Percentiles rank a stretch among this genome's conserved stretches.
Conservation (phyloP, 345 rosid genomes). For the Salix koriyanagi region DNA sequence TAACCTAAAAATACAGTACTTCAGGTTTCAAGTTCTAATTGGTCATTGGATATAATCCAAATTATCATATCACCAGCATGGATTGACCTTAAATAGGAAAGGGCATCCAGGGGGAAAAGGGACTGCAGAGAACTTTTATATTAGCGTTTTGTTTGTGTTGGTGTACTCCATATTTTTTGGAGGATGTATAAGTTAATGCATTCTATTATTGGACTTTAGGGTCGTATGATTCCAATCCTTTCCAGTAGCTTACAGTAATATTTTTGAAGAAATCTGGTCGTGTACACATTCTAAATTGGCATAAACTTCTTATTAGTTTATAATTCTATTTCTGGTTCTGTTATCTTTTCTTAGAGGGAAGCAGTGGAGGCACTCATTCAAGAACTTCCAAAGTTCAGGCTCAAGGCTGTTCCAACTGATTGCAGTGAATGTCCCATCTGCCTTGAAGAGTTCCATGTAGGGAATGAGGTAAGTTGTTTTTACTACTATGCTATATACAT, state of each 20-base stretch:
- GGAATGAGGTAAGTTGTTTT: conserved; percentile 66
- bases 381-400: conserved; percentile 91
- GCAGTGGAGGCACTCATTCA: conserved; percentile 96
- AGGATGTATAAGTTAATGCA: not conserved
- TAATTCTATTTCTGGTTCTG: conserved; percentile 1
- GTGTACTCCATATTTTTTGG: not conserved
- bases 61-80: not conserved
- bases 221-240: not conserved
- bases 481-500: not conserved
- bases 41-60: not conserved
- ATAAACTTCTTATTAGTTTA: not conserved
- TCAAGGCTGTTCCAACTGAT: conserved; percentile 94
- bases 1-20: not conserved
- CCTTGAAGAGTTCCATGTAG: conserved; percentile 83
- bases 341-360: conserved; percentile 55
- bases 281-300: not conserved
- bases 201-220: not conserved
- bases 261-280: not conserved
- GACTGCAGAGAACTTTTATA: not conserved
- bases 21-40: not conserved
- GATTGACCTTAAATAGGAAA: not conserved
- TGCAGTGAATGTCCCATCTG: conserved; percentile 99
- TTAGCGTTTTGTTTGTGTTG: not conserved
- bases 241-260: not conserved
- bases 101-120: not conserved